A percentile compares a stretch with the other conserved stretches of the same genome.
These are phyloP conservation scores for Candolleomyces aberdarensis DNA, from an alignment of 768 basidiomycete species.

Conservation along the genomic window DNA sequence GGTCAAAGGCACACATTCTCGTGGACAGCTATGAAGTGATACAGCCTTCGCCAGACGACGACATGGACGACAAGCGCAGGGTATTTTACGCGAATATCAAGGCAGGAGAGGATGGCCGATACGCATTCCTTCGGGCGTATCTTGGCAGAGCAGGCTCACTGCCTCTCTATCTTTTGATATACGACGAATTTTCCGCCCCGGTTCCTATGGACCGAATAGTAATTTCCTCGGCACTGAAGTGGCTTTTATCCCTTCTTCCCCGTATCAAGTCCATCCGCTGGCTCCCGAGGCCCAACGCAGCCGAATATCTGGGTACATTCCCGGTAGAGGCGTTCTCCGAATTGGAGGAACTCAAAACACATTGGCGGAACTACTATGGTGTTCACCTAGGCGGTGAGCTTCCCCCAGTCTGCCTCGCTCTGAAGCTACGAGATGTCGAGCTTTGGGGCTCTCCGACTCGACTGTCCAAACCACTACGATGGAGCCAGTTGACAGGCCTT, in stretches of 20 bases:
- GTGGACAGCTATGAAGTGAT: background rate
- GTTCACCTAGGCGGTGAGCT: background rate
- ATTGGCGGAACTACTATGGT: background rate
- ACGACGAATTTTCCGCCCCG: background rate
- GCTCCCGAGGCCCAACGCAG: background rate
- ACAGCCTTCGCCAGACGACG: background rate
- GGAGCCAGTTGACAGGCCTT: background rate
- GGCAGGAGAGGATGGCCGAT: too few relatives aligned
- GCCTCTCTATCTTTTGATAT: background rate
- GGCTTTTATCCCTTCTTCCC: background rate
- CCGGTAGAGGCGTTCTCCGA: background rate
- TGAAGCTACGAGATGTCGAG: background rate
- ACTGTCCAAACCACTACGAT: background rate
- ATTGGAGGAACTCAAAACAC: background rate
- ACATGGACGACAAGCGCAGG: background rate
- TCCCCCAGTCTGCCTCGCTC: background rate
- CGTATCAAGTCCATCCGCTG: background rate
- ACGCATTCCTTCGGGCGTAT: background rate
- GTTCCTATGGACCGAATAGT: too few relatives aligned
- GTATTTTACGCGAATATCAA: too few relatives aligned
- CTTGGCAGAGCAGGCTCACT: background rate
- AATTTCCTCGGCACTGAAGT: background rate
- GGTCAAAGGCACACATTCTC: conserved; percentile 14
- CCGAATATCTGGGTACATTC: background rate
- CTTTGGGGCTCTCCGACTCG: background rate